These are phyloP conservation scores for Picea glauca DNA, from an alignment of 75 land plant genomes.

Conservation along the genomic window DNA sequence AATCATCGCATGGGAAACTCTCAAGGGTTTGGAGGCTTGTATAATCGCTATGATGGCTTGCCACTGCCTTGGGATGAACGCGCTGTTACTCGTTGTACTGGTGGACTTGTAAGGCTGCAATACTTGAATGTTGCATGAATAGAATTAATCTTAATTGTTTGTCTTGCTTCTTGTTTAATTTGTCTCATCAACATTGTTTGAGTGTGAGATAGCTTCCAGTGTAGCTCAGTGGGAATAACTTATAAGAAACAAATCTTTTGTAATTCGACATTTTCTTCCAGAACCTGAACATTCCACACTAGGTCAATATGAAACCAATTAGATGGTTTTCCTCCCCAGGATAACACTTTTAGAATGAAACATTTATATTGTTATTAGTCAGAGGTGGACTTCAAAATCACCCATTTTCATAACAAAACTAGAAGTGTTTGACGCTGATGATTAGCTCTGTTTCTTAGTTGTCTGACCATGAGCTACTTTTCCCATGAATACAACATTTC, in stretches of 20 bases:
- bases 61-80: slow-evolving; percentile 85
- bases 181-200: background rate
- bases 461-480: background rate
- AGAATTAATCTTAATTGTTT: background rate
- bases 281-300: background rate
- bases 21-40: slow-evolving; percentile 59
- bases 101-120: slow-evolving; percentile 58
- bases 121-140: background rate
- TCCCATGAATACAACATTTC: background rate
- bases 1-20: slow-evolving; percentile 84
- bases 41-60: slow-evolving; percentile 87
- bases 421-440: background rate
- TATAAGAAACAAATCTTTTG: background rate
- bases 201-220: background rate
- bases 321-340: background rate
- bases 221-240: background rate
- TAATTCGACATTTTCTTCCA: too few relatives aligned
- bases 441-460: background rate
- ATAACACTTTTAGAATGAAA: background rate
- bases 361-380: background rate
- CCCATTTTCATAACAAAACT: background rate
- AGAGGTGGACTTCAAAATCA: background rate
- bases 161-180: background rate
- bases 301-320: background rate
- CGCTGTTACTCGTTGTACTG: slow-evolving; percentile 85